phyloP scores from a whole-genome alignment of 2,329 filamentous ascomycete genomes.

The Ophiognomonia clavigignenti-juglandacearum region DNA sequence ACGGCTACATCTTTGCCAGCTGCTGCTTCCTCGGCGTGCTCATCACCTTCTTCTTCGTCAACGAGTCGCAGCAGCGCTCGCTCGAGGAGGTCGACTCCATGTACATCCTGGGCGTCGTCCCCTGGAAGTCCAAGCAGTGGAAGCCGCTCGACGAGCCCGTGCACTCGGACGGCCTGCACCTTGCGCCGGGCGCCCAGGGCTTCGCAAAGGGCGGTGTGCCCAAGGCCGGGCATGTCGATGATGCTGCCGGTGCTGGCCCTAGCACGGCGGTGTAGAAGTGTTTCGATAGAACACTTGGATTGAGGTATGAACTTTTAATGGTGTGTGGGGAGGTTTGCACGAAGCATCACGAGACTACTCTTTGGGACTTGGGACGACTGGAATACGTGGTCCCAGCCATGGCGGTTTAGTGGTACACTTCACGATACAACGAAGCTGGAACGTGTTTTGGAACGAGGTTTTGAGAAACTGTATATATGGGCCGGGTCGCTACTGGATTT shows the following conservation, averaged over 20 bases:
- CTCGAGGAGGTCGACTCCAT: conserved; percentile 65
- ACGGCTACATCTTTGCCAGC: conserved; percentile 61
- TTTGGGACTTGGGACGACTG: not conserved
- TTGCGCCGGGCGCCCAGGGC: conserved; percentile 11
- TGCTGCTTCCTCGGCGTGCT: conserved; percentile 53
- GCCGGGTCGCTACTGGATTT: conserved; percentile 1
- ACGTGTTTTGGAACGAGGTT: not conserved
- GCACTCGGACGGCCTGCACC: conserved; percentile 14
- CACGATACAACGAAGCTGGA: conserved; percentile 7
- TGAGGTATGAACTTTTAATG: not conserved
- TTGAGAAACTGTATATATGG: conserved; percentile 4
- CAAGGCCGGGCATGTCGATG: conserved; percentile 12
- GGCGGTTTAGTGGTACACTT: not conserved
- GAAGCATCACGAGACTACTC: not conserved
- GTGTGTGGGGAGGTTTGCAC: not conserved
- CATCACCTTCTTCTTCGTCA: conserved; percentile 63
- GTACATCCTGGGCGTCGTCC: conserved; percentile 54
- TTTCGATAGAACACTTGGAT: not conserved
- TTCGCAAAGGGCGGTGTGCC: conserved; percentile 13
- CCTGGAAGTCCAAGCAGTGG: conserved; percentile 50
- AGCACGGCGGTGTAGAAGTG: conserved; percentile 4
- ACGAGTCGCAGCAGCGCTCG: conserved; percentile 55
- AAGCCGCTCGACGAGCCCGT: conserved; percentile 20
- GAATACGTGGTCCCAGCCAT: not conserved
- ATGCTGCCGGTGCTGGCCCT: conserved; percentile 2